phyloP scores from a whole-genome alignment of 768 basidiomycete species.

The Boletus fagicola region DNA sequence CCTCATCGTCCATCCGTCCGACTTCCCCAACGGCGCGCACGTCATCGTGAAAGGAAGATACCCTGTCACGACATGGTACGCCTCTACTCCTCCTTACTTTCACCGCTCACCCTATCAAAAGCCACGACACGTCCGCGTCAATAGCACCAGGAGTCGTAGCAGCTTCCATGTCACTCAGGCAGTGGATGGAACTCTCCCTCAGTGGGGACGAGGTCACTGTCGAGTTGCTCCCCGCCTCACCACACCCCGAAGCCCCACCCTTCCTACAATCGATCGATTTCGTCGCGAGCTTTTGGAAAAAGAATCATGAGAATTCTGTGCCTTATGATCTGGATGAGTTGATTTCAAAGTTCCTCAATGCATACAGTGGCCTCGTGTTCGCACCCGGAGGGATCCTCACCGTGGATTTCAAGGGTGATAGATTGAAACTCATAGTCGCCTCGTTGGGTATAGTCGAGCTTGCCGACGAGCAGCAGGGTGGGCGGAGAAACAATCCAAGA shows the following conservation, averaged over 20 bases:
- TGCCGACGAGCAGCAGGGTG: slow-evolving; percentile 55
- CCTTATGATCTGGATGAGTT: slow-evolving; percentile 91
- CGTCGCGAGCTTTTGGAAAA: slow-evolving; percentile 65
- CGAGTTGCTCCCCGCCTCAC: slow-evolving; percentile 49
- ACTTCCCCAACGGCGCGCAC: slow-evolving; percentile 73
- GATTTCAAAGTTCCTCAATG: slow-evolving; percentile 66
- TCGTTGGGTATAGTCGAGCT: slow-evolving; percentile 60
- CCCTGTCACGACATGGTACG: slow-evolving; percentile 72
- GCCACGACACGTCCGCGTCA: slow-evolving; percentile 76
- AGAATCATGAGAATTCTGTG: slow-evolving; percentile 53
- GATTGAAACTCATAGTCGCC: slow-evolving; percentile 69
- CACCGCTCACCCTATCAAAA: slow-evolving; percentile 37
- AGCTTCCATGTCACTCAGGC: slow-evolving; percentile 74
- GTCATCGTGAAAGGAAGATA: slow-evolving; percentile 72
- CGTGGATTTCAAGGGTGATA: slow-evolving; percentile 87
- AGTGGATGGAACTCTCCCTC: slow-evolving; percentile 87
- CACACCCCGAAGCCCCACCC: slow-evolving; percentile 52
- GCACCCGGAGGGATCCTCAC: slow-evolving; percentile 66
- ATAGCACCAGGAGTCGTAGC: slow-evolving; percentile 69
- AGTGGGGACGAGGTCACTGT: slow-evolving; percentile 74
- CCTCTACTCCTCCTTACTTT: background rate
- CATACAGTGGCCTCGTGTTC: slow-evolving; percentile 71
- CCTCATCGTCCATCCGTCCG: slow-evolving; percentile 72
- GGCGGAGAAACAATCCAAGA: slow-evolving; percentile 32
- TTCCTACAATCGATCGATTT: slow-evolving; percentile 81